Base-by-base conservation (phyloP, 148 eudicot genomes). In the Vaccinium vitisidaea region DNA sequence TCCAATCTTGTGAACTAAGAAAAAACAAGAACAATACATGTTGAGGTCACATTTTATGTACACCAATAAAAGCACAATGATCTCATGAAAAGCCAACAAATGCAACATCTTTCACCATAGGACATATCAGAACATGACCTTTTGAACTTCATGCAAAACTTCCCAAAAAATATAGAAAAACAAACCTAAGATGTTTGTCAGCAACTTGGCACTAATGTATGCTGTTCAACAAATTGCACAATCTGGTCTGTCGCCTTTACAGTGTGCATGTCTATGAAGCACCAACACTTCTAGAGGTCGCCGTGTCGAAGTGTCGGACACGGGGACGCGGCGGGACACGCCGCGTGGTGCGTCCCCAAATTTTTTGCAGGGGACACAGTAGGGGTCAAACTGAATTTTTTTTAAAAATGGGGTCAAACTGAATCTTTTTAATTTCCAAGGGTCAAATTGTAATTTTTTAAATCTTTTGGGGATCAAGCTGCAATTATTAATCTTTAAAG, bases 1-100 rank as follows among this genome's bases (percentile, higher is more conserved):
- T 95, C 98, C 98, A 95, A 90, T 95, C 96, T 90, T 90, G 87
- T 61, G 96, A 91, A 83, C 98, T 95, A 50, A 59, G 86, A 63
- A 75, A 48, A 76, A 80, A 80, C 25, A 43, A 76, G 54, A 76
- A n/a, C 50, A 53, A 46, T 65, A 36, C 12, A 15, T 53, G 30
- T 54, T 18, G 16, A 52, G 48, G 11, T 36, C 50, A 63, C 54
- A 27, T 30, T 7, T 19, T 32, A 18, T 69, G 27, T 32, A 11
- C 54, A 48, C 48, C 43, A 73, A 46, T 9, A 55, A 70, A 27
- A 52, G 75, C 23, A 52, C 23, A 52, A 61, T 2, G 25, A 77
- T 18, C 53, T 23, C 14, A 61, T 25, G 27, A 76, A 79, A 80
- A 79, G 56, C 32, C 15, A 69, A 6, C 14, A 50, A 10, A n/a